These are phyloP conservation scores for Pinus taeda DNA, from an alignment of 75 land plant species.

Conservation along the genomic window DNA sequence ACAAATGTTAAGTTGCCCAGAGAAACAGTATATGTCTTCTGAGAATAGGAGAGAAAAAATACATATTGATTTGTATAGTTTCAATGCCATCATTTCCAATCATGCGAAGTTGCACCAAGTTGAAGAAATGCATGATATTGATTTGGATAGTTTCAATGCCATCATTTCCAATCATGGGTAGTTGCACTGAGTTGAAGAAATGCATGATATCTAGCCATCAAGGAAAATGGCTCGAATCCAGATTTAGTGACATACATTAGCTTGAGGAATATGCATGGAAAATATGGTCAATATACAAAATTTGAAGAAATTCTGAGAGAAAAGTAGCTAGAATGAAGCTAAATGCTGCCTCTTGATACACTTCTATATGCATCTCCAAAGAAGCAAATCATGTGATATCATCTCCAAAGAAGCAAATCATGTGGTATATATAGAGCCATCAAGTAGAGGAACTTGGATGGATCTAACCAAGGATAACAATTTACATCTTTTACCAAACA, in stretches of 20 bases:
- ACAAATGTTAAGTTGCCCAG: slow-evolving; percentile 61
- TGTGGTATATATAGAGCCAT: too few relatives aligned
- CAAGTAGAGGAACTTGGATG: too few relatives aligned
- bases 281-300: slow-evolving; percentile 56
- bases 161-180: slow-evolving; percentile 89
- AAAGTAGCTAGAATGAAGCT: slow-evolving; percentile 60
- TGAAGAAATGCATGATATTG: slow-evolving; percentile 58
- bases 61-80: slow-evolving; percentile 52
- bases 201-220: slow-evolving; percentile 56
- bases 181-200: slow-evolving; percentile 64
- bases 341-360: slow-evolving; percentile 76
- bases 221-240: slow-evolving; percentile 56
- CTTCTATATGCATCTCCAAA: slow-evolving; percentile 30
- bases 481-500: too few relatives aligned
- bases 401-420: too few relatives aligned
- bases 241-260: slow-evolving; percentile 80
- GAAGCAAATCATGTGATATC: too few relatives aligned
- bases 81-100: slow-evolving; percentile 86
- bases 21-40: slow-evolving; percentile 72
- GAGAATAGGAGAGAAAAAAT: slow-evolving; percentile 52
- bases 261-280: slow-evolving; percentile 80
- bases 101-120: slow-evolving; percentile 80
- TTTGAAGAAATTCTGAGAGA: slow-evolving; percentile 64
- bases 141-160: slow-evolving; percentile 14
- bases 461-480: too few relatives aligned